Percentiles rank a stretch among this genome's conserved stretches.
phyloP scores from a whole-genome alignment of 2,329 filamentous ascomycete species.

The Pyrenophora graminea region DNA sequence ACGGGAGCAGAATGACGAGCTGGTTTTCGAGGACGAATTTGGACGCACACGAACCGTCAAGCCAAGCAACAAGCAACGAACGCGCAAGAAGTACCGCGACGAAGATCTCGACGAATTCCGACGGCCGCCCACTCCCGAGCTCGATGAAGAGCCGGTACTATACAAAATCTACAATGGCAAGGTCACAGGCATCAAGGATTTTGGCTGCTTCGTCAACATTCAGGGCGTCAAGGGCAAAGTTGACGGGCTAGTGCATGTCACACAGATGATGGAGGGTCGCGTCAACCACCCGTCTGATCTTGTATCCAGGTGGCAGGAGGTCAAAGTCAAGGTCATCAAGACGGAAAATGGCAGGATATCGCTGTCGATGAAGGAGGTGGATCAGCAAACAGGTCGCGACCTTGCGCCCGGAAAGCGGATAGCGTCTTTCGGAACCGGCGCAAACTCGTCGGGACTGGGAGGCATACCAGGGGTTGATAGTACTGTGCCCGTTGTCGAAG shows the following conservation, averaged over 20 bases:
- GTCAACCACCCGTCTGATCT: conserved; percentile 93
- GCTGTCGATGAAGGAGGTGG: conserved; percentile 95
- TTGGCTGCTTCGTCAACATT: conserved; percentile 94
- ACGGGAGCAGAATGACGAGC: conserved; percentile 54
- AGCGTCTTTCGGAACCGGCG: conserved; percentile 68
- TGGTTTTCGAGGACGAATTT: conserved; percentile 64
- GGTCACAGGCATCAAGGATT: conserved; percentile 92
- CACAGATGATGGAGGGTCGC: conserved; percentile 81
- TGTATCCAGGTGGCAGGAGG: conserved; percentile 75
- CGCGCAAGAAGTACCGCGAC: conserved; percentile 41
- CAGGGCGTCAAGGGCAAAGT: conserved; percentile 84
- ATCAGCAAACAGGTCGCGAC: conserved; percentile 85
- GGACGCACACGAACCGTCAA: conserved; percentile 52
- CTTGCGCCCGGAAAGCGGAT: conserved; percentile 77
- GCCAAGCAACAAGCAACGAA: conserved; percentile 50
- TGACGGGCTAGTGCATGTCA: conserved; percentile 92
- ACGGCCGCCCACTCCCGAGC: conserved; percentile 68
- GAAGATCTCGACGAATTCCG: conserved; percentile 64
- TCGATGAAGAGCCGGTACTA: conserved; percentile 80
- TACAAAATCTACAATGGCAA: conserved; percentile 89
- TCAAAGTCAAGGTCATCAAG: conserved; percentile 91
- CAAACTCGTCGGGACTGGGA: conserved; percentile 83
- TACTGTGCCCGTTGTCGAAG: conserved; percentile 66
- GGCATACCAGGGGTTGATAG: conserved; percentile 57
- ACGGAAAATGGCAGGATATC: conserved; percentile 82